Evolutionary conservation across 805 yeast species (phyloP).

Genomic region (Lipomyces sp.): DNA sequence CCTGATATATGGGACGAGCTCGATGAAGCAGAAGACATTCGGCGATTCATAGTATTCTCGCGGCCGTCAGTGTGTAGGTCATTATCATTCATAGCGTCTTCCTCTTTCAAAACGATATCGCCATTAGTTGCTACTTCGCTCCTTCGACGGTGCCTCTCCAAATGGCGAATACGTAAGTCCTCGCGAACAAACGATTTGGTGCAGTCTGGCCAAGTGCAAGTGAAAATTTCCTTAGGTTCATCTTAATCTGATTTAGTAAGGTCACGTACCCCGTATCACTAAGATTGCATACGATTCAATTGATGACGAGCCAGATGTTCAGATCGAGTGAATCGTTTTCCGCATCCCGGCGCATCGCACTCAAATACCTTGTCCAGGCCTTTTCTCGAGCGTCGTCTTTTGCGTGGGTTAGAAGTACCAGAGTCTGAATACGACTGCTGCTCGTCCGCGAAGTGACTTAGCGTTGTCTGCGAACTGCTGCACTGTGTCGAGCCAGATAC

Average conservation of each 20-base stretch:
- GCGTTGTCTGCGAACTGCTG: background rate
- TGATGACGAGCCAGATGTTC: slow-evolving; percentile 42
- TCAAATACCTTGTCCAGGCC: slow-evolving; percentile 41
- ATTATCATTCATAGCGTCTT: slow-evolving; percentile 6
- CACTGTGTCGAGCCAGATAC: background rate
- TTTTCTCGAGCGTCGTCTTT: slow-evolving; percentile 40
- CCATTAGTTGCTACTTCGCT: slow-evolving; percentile 2
- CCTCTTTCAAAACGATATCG: slow-evolving; percentile 7
- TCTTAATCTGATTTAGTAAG: slow-evolving; percentile 23
- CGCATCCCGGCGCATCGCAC: slow-evolving; percentile 41
- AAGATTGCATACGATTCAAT: slow-evolving; percentile 38
- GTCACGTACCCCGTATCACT: too few species aligned
- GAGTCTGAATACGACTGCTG: background rate
- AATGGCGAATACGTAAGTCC: slow-evolving; percentile 45
- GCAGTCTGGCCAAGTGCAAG: slow-evolving; percentile 46
- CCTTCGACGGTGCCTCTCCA: slow-evolving; percentile 44
- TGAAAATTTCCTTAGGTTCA: slow-evolving; percentile 45
- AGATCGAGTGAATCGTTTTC: slow-evolving; percentile 39
- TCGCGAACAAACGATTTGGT: slow-evolving; percentile 46
- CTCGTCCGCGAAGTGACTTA: background rate
- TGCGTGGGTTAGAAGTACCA: slow-evolving; percentile 7
- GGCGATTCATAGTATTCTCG: background rate
- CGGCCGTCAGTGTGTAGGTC: background rate
- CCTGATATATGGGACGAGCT: background rate
- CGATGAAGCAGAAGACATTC: background rate